Conservation (phyloP, 345 rosid genomes). For the Chamaenerion angustifolium region DNA sequence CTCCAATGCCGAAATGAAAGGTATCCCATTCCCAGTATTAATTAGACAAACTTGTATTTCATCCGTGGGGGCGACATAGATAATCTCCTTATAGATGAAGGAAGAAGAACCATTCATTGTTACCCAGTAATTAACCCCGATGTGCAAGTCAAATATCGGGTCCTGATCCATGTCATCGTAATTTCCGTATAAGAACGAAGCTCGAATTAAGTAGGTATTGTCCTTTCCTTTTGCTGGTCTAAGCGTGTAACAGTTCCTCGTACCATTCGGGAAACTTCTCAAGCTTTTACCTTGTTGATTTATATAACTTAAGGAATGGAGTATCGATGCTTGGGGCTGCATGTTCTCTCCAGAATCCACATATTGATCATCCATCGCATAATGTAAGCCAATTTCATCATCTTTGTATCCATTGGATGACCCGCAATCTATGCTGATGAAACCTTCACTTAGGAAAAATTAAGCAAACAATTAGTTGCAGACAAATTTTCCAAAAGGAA, state of each 20-base stretch:
- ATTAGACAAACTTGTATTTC: constrained; percentile 10
- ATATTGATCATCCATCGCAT: constrained; percentile 22
- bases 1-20: constrained; percentile 3
- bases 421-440: constrained; percentile 37
- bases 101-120: not conserved
- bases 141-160: constrained; percentile 20
- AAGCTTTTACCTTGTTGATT: constrained; percentile 5
- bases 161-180: constrained; percentile 13
- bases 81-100: not conserved
- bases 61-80: constrained; percentile 6
- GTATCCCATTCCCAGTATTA: constrained; percentile 7
- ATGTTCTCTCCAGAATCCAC: constrained; percentile 16
- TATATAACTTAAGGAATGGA: not conserved
- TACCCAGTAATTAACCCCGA: constrained; percentile 8
- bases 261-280: constrained; percentile 25
- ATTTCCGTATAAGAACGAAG: constrained; percentile 23
- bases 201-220: constrained; percentile 21
- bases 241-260: constrained; percentile 30
- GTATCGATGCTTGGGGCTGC: not conserved
- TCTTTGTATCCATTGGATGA: constrained; percentile 13
- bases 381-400: constrained; percentile 10
- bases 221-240: constrained; percentile 11
- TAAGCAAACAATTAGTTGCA: no score
- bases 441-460: constrained; percentile 13
- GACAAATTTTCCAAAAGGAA: no score